Percentiles rank a stretch among this genome's conserved stretches.
phyloP scores from a whole-genome alignment of 805 yeast genomes.

The Pichia kluyveri region DNA sequence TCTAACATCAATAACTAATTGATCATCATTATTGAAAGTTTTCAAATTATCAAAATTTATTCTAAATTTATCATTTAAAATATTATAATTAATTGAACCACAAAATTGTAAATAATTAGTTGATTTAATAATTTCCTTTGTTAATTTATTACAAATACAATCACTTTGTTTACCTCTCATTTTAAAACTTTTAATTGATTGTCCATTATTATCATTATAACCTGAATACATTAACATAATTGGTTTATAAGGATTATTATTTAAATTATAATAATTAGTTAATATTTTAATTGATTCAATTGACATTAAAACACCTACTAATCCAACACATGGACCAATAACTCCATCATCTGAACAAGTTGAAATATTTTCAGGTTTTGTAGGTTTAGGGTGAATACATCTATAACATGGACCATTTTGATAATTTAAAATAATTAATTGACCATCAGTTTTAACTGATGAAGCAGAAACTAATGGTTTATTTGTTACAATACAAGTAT shows the following conservation, averaged over 20 bases:
- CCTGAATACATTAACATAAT: slow-evolving; percentile 62
- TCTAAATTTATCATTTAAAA: slow-evolving; percentile 36
- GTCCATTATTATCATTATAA: slow-evolving; percentile 37
- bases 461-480: slow-evolving; percentile 85
- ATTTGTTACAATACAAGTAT: slow-evolving; percentile 60
- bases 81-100: slow-evolving; percentile 46
- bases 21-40: slow-evolving; percentile 10
- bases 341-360: slow-evolving; percentile 93
- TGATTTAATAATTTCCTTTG: slow-evolving; percentile 34
- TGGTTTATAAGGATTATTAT: slow-evolving; percentile 51
- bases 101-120: slow-evolving; percentile 70
- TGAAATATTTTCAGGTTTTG: slow-evolving; percentile 72
- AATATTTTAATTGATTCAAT: slow-evolving; percentile 74
- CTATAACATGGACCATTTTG: slow-evolving; percentile 85
- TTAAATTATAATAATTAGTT: slow-evolving; percentile 41
- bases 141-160: slow-evolving; percentile 69
- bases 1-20: slow-evolving; percentile 62
- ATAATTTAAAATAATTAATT: slow-evolving; percentile 67
- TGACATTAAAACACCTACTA: slow-evolving; percentile 85
- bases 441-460: slow-evolving; percentile 89
- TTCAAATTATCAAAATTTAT: slow-evolving; percentile 33
- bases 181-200: slow-evolving; percentile 61
- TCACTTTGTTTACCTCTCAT: slow-evolving; percentile 59
- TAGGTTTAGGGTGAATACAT: slow-evolving; percentile 87
- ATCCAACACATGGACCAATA: slow-evolving; percentile 91